Percentiles rank a stretch among this genome's conserved stretches.
phyloP scores from a whole-genome alignment of 169 alveolate species.

The Cryptosporidium canis region DNA sequence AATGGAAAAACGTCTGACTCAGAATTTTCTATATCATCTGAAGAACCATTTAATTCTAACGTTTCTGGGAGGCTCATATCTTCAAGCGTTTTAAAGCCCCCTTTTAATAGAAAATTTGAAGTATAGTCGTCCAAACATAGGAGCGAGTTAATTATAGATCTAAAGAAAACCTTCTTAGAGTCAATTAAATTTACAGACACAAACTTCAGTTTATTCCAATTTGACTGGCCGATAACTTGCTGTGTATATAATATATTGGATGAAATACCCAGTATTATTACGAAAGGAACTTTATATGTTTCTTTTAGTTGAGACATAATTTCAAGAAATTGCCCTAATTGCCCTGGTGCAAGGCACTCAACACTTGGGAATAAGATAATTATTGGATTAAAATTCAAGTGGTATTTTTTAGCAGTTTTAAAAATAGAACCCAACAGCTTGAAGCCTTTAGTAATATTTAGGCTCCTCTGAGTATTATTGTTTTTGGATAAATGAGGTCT shows the following conservation, averaged over 20 bases:
- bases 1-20: not conserved
- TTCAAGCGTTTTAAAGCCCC: not conserved
- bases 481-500: not conserved
- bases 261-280: conserved; percentile 22
- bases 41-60: not conserved
- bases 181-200: conserved; percentile 16
- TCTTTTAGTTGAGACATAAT: conserved; percentile 2
- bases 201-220: conserved; percentile 1
- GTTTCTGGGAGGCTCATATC: not conserved
- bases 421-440: conserved; percentile 20
- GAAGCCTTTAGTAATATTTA: conserved; percentile 6
- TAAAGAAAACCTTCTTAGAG: conserved; percentile 21
- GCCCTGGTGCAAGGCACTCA: conserved; percentile 23
- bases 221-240: conserved; percentile 18
- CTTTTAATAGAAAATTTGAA: not conserved
- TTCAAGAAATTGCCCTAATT: conserved; percentile 32
- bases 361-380: conserved; percentile 15
- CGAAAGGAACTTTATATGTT: conserved; percentile 39
- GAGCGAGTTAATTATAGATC: conserved; percentile 15
- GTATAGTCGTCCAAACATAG: not conserved
- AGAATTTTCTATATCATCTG: not conserved
- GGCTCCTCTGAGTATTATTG: not conserved
- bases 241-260: not conserved
- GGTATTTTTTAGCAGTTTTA: not conserved
- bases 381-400: not conserved